Evolutionary conservation across 441 rosid genomes (phyloP), one percentile per base, ranked within the genome.

Genomic region (Pelargonium fulgidum): DNA sequence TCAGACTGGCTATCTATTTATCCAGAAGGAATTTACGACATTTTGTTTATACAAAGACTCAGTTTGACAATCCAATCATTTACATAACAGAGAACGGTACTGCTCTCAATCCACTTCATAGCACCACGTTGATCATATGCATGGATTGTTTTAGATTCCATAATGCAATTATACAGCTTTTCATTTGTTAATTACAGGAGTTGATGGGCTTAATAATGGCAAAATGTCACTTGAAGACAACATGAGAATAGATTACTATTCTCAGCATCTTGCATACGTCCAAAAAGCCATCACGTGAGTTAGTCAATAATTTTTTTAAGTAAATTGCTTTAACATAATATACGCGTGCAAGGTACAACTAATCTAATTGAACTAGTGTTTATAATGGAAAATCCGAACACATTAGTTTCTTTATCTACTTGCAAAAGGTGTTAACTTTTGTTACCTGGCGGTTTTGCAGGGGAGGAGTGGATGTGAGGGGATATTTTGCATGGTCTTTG

Each of bases 1-100:
- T 79, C 86, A 3, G 58, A 24, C 16, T 81, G 85, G 83, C 80
- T 88, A 3, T 68, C 14, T 20, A 72, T 86, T 0, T 84, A 86
- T 58, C 88, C 87, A 17, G 64, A 48, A 41, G 89, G 90, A 54
- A 36, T 86, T 24, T 14, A 62, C 4, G 79, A 85, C 41, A 58
- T 87, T 29, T 61, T 87, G 48, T 52, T 79, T 86, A 86, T 56
- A 66, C 64, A 7, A 83, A 78, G 81, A 67, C 11, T 33, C 39
- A 50, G 62, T 63, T 45, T 13, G 39, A 63, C 19, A 39, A 62
- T 7, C 62, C 73, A 45, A 16, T n/a, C 2, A 45, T 70, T 45
- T 63, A 70, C 47, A 29, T 47, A 3, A 64, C 68, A 4, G 73
- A 70, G 48, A 70, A 70, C 3, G 73, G 73, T 64, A 70, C 12